These are phyloP conservation scores for Paradendryphiella salina DNA, from an alignment of 2,329 filamentous ascomycete genomes.

Conservation along the genomic window DNA sequence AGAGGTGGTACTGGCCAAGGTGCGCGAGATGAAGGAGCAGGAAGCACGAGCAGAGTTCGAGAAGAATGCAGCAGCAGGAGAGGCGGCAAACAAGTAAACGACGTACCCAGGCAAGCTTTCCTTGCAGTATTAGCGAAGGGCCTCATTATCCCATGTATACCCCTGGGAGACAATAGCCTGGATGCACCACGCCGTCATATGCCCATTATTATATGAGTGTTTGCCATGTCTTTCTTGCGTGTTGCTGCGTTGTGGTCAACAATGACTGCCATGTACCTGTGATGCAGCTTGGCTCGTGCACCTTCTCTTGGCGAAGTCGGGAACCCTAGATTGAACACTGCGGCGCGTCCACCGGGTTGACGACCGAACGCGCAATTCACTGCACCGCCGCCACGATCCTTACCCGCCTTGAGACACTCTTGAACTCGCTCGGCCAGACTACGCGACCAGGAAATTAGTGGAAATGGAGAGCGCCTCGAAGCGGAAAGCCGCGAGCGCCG, in stretches of 20 bases:
- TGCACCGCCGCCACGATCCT: conserved; percentile 38
- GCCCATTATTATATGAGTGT: conserved; percentile 14
- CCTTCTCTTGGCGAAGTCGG: conserved; percentile 13
- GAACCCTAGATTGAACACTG: conserved; percentile 18
- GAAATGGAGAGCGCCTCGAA: conserved; percentile 55
- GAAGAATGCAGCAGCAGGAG: conserved; percentile 54
- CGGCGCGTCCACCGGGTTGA: conserved; percentile 29
- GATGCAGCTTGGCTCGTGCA: conserved; percentile 10
- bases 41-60: conserved; percentile 73
- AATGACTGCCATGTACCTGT: conserved; percentile 1
- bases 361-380: conserved; percentile 36
- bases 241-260: not conserved
- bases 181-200: conserved; percentile 17
- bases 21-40: conserved; percentile 86
- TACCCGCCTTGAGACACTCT: conserved; percentile 15
- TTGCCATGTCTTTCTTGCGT: not conserved
- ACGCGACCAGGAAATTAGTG: conserved; percentile 37
- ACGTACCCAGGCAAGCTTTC: not conserved
- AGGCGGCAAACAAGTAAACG: conserved; percentile 33
- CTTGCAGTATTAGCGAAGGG: conserved; percentile 26
- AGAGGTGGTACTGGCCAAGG: conserved; percentile 92
- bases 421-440: conserved; percentile 25
- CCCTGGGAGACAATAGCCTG: conserved; percentile 31
- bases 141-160: conserved; percentile 34
- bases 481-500: conserved; percentile 58